Evolutionary conservation across 805 yeast genomes (phyloP).

Genomic region (Kazachstania bromeliacearum): DNA sequence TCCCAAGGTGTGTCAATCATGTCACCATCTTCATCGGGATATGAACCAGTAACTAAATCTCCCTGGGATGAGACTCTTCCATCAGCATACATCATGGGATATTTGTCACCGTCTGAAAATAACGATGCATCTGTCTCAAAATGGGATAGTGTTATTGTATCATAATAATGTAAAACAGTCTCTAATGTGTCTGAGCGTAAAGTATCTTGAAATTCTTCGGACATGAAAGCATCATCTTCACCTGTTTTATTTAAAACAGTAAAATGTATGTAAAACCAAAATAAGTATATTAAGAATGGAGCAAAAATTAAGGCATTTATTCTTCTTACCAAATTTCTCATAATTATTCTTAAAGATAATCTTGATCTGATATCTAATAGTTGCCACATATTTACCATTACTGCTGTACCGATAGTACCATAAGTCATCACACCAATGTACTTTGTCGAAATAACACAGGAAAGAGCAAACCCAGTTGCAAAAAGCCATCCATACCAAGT

Average conservation of each 20-base stretch:
- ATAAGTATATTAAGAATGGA: slow-evolving; percentile 75
- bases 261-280: slow-evolving; percentile 89
- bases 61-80: slow-evolving; percentile 90
- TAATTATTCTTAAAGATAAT: slow-evolving; percentile 44
- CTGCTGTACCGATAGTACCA: slow-evolving; percentile 78
- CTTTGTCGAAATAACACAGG: slow-evolving; percentile 88
- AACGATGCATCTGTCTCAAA: slow-evolving; percentile 69
- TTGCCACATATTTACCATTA: slow-evolving; percentile 76
- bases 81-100: slow-evolving; percentile 89
- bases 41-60: slow-evolving; percentile 73
- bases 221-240: slow-evolving; percentile 90
- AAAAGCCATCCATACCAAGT: slow-evolving; percentile 83
- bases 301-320: slow-evolving; percentile 57
- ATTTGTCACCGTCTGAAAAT: slow-evolving; percentile 67
- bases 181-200: too few relatives aligned
- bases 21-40: slow-evolving; percentile 36
- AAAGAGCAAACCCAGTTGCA: slow-evolving; percentile 72
- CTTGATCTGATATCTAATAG: slow-evolving; percentile 65
- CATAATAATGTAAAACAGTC: slow-evolving; percentile 65
- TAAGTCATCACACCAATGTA: slow-evolving; percentile 92
- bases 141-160: slow-evolving; percentile 66
- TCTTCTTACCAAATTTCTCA: slow-evolving; percentile 67
- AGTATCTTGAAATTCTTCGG: slow-evolving; percentile 85
- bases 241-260: slow-evolving; percentile 73
- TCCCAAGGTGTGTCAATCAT: slow-evolving; percentile 74